Base-by-base conservation (phyloP, 129 eudicot species). In the Ambrosia trifida region DNA sequence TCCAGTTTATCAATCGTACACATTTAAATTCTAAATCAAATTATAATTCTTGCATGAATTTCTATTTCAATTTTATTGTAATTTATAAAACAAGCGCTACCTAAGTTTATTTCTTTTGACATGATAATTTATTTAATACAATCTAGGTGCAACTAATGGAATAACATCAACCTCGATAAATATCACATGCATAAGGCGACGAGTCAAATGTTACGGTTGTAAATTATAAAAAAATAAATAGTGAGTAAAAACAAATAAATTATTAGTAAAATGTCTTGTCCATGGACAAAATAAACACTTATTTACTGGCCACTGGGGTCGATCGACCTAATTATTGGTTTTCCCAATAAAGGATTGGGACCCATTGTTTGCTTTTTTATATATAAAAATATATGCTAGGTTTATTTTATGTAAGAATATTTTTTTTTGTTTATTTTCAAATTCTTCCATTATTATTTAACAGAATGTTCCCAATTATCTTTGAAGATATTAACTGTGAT, bases 91-190 rank as follows among this genome's bases (percentile, higher is more conserved):
- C n/a, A n/a, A n/a, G n/a, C n/a, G n/a, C n/a, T n/a, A n/a, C n/a
- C 1, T 19, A 54, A 18, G 24, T 4, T 58, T 2, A 12, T 12
- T 31, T 31, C 49, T 68, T 8, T 9, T 58, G 41, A 68, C 2
- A 16, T 4, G 61, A 33, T 68, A 50, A 4, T 68, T 50, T 68
- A 68, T 68, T 31, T 16, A 53, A 4, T 0, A 63, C 18, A 8
- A 24, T 73, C 68, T 67, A 67, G 68, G 80, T 44, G 60, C 72
- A 77, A 77, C 70, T 63, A 62, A 46, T 62, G 76, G 81, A 77
- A 77, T 70, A 77, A 77, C 81, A 70, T 70, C 81, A 77, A 62
- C 76, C 81, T 77, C 81, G 76, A 77, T 77, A 77, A 76, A 70
- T 70, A 62, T 70, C 81, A 77, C 81, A 77, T 70, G 81, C 81